These are phyloP conservation scores for Pseudonitzschia multiseries DNA, from an alignment of 108 stramenopile genomes.

Conservation along the genomic window DNA sequence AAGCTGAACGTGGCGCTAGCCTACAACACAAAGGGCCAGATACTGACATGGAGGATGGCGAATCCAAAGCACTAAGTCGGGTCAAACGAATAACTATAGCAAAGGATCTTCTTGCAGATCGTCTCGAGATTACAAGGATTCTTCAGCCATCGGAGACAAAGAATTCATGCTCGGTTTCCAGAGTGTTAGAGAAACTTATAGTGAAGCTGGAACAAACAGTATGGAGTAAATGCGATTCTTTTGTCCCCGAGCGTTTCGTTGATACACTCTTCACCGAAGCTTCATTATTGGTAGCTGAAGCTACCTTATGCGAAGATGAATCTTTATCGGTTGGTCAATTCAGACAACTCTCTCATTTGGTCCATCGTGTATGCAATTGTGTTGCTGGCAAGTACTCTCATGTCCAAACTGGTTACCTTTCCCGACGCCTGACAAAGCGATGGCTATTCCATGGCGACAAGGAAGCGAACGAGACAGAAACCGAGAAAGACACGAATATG, in stretches of 20 bases:
- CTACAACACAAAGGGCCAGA: background rate
- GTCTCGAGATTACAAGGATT: slow-evolving; percentile 55
- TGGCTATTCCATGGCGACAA: slow-evolving; percentile 77
- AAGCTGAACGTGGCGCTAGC: slow-evolving; percentile 43
- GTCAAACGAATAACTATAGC: slow-evolving; percentile 57
- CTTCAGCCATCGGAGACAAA: slow-evolving; percentile 29
- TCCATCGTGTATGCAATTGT: slow-evolving; percentile 61
- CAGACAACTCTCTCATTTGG: slow-evolving; percentile 51
- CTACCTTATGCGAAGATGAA: slow-evolving; percentile 42
- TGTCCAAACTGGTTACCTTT: slow-evolving; percentile 51
- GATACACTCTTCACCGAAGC: slow-evolving; percentile 60
- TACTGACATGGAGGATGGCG: slow-evolving; percentile 17
- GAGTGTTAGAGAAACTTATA: slow-evolving; percentile 28
- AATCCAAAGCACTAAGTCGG: slow-evolving; percentile 48
- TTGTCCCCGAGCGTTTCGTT: slow-evolving; percentile 65
- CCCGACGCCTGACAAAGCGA: slow-evolving; percentile 48
- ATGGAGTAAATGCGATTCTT: slow-evolving; percentile 23
- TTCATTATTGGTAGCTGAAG: slow-evolving; percentile 58
- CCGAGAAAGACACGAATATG: background rate
- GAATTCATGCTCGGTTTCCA: slow-evolving; percentile 11
- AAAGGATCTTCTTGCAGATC: slow-evolving; percentile 71
- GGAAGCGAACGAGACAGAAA: slow-evolving; percentile 12
- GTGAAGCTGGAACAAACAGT: slow-evolving; percentile 31
- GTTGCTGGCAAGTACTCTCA: slow-evolving; percentile 78
- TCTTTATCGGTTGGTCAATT: slow-evolving; percentile 60